phyloP scores from a whole-genome alignment of 768 basidiomycete species.

The Xerocomellus intermedius region DNA sequence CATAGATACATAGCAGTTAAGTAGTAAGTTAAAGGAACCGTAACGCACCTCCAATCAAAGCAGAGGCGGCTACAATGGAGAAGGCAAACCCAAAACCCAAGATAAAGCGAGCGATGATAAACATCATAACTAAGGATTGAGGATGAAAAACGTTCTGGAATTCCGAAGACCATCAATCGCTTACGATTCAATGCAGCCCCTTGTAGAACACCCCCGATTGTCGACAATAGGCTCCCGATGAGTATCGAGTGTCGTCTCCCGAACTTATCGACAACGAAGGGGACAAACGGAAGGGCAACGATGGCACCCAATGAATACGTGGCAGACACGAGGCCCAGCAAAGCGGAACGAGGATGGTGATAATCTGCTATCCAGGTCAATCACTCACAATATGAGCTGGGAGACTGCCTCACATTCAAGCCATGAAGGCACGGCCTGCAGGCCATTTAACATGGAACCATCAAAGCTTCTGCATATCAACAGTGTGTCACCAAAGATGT shows the following conservation, averaged over 20 bases:
- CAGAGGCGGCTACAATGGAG: not conserved
- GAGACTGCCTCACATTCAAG: slow-evolving; percentile 40
- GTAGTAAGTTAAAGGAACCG: not conserved
- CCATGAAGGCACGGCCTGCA: not conserved
- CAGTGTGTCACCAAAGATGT: not conserved
- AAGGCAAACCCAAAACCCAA: not conserved
- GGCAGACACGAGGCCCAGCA: slow-evolving; percentile 56
- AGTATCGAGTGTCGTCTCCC: slow-evolving; percentile 14
- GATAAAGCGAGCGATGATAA: slow-evolving; percentile 6
- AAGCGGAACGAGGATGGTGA: slow-evolving; percentile 49
- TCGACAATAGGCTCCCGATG: slow-evolving; percentile 2
- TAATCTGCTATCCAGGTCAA: slow-evolving; percentile 39
- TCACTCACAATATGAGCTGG: not conserved
- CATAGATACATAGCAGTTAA: not conserved
- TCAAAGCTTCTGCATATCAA: slow-evolving; percentile 4
- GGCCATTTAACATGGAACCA: slow-evolving; percentile 12
- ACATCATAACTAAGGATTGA: not conserved
- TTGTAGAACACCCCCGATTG: slow-evolving; percentile 9
- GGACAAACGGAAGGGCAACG: slow-evolving; percentile 43
- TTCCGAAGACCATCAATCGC: not conserved
- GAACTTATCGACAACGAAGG: not conserved
- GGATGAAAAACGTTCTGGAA: not conserved
- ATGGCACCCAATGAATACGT: slow-evolving; percentile 61
- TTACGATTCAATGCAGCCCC: slow-evolving; percentile 11
- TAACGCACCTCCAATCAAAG: slow-evolving; percentile 6